phyloP scores from a whole-genome alignment of 176 grass and related monocot species.

The Zoysia pacifica region DNA sequence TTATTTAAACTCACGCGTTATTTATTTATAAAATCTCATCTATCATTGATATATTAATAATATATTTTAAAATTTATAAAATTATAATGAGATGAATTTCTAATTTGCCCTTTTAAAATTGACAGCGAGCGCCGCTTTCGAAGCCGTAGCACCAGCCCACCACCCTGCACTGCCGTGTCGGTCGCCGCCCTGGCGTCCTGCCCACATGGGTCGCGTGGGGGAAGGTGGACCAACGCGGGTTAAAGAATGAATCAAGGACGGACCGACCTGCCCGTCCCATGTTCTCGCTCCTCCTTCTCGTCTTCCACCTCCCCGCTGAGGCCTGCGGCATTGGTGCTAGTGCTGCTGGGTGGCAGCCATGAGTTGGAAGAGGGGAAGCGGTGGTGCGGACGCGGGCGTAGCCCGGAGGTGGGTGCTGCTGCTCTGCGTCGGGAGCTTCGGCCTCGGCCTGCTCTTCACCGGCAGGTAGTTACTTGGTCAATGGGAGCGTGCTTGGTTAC shows the following conservation, averaged over 20 bases:
- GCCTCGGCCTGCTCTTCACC: slow-evolving; percentile 86
- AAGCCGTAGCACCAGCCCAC: not conserved
- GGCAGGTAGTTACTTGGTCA: slow-evolving; percentile 43
- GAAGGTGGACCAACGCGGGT: not conserved
- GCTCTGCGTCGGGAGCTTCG: slow-evolving; percentile 92
- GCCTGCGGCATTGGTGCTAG: slow-evolving; percentile 2
- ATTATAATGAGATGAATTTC: too few species aligned
- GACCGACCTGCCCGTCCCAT: not conserved
- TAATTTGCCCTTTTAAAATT: too few species aligned
- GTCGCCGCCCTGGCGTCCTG: slow-evolving; percentile 3
- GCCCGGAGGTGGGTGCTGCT: slow-evolving; percentile 64
- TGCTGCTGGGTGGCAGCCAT: slow-evolving; percentile 24
- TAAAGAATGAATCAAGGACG: slow-evolving; percentile 3
- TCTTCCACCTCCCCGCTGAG: not conserved
- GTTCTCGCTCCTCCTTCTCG: not conserved
- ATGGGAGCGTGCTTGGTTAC: not conserved
- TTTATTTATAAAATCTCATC: too few species aligned
- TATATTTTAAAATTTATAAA: too few species aligned
- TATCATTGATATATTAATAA: too few species aligned
- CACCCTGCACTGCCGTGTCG: not conserved
- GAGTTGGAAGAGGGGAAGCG: slow-evolving; percentile 41
- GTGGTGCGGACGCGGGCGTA: slow-evolving; percentile 39
- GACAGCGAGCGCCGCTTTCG: not conserved
- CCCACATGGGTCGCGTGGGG: slow-evolving; percentile 35
- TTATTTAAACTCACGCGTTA: too few species aligned